Evolutionary conservation across 257 asterid genomes (phyloP).

Genomic region (Solanum pinnatisectum): DNA sequence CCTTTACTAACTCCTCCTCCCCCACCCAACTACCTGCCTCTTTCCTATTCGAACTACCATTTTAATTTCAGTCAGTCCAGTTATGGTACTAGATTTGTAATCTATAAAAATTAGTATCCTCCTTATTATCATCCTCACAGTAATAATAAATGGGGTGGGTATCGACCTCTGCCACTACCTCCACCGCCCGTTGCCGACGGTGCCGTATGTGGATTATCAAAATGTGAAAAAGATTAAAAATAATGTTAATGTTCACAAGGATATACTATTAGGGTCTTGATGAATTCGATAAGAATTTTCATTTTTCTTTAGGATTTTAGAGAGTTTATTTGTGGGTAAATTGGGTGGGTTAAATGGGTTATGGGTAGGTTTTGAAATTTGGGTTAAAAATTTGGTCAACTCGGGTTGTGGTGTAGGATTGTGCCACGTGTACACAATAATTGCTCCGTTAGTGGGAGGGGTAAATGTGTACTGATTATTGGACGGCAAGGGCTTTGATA

Average conservation of each 20-base stretch:
- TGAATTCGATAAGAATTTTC: slow-evolving; percentile 37
- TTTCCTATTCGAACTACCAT: slow-evolving; percentile 1
- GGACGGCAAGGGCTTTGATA: too few relatives aligned
- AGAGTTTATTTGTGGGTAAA: too few relatives aligned
- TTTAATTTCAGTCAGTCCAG: background rate
- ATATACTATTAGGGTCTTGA: slow-evolving; percentile 56
- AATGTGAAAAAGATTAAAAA: slow-evolving; percentile 71
- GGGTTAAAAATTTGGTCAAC: too few relatives aligned
- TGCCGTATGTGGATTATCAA: slow-evolving; percentile 70
- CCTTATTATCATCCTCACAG: slow-evolving; percentile 33
- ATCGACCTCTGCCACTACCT: slow-evolving; percentile 18
- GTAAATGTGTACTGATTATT: too few relatives aligned
- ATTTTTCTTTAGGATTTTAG: slow-evolving; percentile 1
- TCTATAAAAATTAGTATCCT: slow-evolving; percentile 15
- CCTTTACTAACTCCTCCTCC: slow-evolving; percentile 12
- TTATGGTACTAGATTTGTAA: too few relatives aligned
- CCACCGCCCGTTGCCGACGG: slow-evolving; percentile 24
- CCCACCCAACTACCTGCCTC: slow-evolving; percentile 18
- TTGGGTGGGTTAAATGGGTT: too few relatives aligned
- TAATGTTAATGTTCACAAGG: slow-evolving; percentile 78
- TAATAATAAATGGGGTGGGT: slow-evolving; percentile 31
- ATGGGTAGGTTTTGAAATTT: too few relatives aligned
- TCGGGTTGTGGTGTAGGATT: too few relatives aligned
- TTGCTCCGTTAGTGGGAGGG: too few relatives aligned
- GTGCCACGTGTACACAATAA: too few relatives aligned